Conservation (phyloP, 169 alveolate genomes). For the Toxoplasma gondii region DNA sequence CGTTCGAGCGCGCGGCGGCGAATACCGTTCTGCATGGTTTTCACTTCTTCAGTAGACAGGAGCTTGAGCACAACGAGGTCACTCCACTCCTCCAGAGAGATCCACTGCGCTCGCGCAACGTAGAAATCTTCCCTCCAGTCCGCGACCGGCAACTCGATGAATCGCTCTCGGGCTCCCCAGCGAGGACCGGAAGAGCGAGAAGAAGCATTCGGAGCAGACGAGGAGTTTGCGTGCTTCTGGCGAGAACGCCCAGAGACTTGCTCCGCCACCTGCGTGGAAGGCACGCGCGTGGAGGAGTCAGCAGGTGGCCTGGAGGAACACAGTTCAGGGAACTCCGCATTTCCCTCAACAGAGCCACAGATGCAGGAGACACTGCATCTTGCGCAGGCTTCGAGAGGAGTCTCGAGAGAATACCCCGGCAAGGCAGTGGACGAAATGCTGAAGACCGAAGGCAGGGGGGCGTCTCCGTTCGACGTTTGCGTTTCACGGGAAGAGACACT, state of each 20-base stretch:
- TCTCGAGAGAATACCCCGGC: not conserved
- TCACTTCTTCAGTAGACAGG: not conserved
- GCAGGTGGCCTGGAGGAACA: not conserved
- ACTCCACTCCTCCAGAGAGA: constrained; percentile 31
- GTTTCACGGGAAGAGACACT: not conserved
- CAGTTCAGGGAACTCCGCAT: not conserved
- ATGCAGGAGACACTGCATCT: constrained; percentile 1
- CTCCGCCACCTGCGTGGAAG: not conserved
- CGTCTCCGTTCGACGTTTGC: not conserved
- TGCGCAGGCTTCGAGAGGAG: constrained; percentile 3
- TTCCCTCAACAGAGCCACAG: not conserved
- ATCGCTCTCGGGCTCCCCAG: not conserved
- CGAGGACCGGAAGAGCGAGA: not conserved
- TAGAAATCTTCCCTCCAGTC: constrained; percentile 57
- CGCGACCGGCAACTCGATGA: constrained; percentile 28
- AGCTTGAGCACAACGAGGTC: constrained; percentile 47
- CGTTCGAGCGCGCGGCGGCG: not conserved
- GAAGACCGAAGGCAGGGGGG: not conserved
- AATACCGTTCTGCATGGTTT: not conserved
- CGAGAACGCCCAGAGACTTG: not conserved
- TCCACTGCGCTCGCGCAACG: constrained; percentile 55
- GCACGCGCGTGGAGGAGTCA: too few relatives aligned
- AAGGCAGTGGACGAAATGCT: not conserved
- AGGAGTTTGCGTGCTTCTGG: not conserved
- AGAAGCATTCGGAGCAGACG: not conserved